Evolutionary conservation across 805 yeast species (phyloP), one percentile per base, ranked within the genome.

Genomic region (Pichia heedii): DNA sequence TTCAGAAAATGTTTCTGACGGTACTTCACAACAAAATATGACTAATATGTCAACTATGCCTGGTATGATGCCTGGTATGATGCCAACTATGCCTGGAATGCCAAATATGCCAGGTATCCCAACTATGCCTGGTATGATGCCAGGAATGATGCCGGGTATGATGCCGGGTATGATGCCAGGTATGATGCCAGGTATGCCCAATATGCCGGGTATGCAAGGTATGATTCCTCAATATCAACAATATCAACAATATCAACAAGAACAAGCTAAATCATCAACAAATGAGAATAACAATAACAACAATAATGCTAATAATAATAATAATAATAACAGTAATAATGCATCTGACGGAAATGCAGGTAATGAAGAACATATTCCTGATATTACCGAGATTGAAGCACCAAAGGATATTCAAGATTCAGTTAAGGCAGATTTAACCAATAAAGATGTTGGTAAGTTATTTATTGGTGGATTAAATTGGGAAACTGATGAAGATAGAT

Each of bases 401-500:
- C 47, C 47, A 26, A 36, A 36, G 2, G 37, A 37, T 33, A 53
- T 50, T 41, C 55, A 54, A 35, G 63, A 60, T 44, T 37, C 54
- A 21, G 64, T 65, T 32, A 71, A 65, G 47, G 77, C 76, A 15
- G 75, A 78, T 62, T 60, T 77, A 50, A 64, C 76, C 27, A 52
- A 57, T 50, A 76, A 79, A 51, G 96, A 85, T 55, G 80, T 80
- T 50, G 94, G 95, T 43, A 88, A 88, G 60, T 84, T 88, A 95
- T 88, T 88, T 57, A 77, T 87, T 62, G 98, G 98, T 50, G 98
- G 98, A 40, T 77, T 90, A 55, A 93, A 90, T 58, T 90, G 97
- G 97, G 97, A 90, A 59, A 90, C 98, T 15, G 81, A 89, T 13
- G 97, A 90, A 58, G 95, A 88, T 50, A 77, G 83, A 29, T 68